Conservation (phyloP, 352 stramenopile species). For the Hyaloperonospora brassicae region DNA sequence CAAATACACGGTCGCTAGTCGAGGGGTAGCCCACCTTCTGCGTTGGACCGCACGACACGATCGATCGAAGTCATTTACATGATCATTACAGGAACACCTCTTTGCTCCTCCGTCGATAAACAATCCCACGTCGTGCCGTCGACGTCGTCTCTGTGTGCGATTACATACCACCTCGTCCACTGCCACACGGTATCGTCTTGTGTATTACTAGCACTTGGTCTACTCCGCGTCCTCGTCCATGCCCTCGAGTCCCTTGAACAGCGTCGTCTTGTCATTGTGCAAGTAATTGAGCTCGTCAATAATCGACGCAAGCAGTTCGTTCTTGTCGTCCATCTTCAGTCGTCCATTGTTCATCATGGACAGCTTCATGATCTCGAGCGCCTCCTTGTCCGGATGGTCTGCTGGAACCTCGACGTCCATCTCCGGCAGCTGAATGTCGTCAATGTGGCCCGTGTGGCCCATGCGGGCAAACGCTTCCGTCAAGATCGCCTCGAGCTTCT, state of each 20-base stretch:
- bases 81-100: background rate
- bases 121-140: too few relatives aligned
- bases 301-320: constrained; percentile 74
- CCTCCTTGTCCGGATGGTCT: constrained; percentile 68
- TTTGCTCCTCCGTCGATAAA: too few relatives aligned
- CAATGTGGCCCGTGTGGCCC: constrained; percentile 58
- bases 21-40: too few relatives aligned
- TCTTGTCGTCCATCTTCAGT: constrained; percentile 85
- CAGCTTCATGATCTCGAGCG: constrained; percentile 85
- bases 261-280: constrained; percentile 76
- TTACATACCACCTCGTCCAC: too few relatives aligned
- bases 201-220: constrained; percentile 14
- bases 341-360: constrained; percentile 85
- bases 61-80: too few relatives aligned
- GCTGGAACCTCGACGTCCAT: constrained; percentile 60
- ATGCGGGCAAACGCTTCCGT: constrained; percentile 68
- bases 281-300: constrained; percentile 78
- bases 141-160: too few relatives aligned
- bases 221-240: constrained; percentile 12
- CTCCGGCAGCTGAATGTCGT: constrained; percentile 62
- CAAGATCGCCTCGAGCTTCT: constrained; percentile 66
- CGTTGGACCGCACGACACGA: too few relatives aligned
- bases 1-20: too few relatives aligned
- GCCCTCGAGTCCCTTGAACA: constrained; percentile 72
- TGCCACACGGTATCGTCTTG: constrained; percentile 10